Base-by-base conservation (phyloP, 1,284 basidiomycete genomes). In the Cutaneotrichosporon cyanovorans region DNA sequence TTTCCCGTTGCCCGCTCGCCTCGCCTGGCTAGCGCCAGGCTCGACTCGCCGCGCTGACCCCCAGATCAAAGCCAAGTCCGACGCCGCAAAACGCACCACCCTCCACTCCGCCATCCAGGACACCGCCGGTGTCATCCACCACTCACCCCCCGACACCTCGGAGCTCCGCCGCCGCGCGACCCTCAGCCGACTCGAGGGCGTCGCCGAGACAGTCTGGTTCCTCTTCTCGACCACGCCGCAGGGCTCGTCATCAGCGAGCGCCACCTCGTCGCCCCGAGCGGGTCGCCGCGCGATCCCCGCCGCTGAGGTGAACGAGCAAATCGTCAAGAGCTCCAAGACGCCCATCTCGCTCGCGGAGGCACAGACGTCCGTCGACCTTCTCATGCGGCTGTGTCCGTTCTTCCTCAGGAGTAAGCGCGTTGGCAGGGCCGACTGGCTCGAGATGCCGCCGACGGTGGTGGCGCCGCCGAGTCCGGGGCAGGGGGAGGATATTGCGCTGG, bases 161-260 rank as follows among this genome's bases (percentile, higher is more conserved):
- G 8, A 28, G 8, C 56, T 74, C 15, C 68, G 69, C 44, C 56
- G 70, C 23, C 53, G 72, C 28, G 62, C 60, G 22, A 69, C 69
- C 3, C 58, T 74, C 5, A 68, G 65, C 50, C 59, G 73, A 8
- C 59, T 74, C 18, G 67, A 68, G 42, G 51, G 61, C 28, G 60
- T 74, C 21, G 73, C 73, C 0, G 72, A 74, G 50, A 65, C 57
- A 18, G 69, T 74, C 5, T 73, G 68, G 67, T 72, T 73, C 71
- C 59, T 71, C 51, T 72, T 71, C 54, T 67, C 68, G 6, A 59
- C 58, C 4, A 28, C 25, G 8, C 25, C 25, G 8, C 7, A 12
- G 8, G 25, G 25, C 8, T 28, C 25, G n/a, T 59, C 65, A 0
- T 53, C 59, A 2, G 49, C 62, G 18, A 60, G 59, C 4, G 47